phyloP scores from a whole-genome alignment of 2,329 filamentous ascomycete genomes.

The Dactylellina cionopaga region DNA sequence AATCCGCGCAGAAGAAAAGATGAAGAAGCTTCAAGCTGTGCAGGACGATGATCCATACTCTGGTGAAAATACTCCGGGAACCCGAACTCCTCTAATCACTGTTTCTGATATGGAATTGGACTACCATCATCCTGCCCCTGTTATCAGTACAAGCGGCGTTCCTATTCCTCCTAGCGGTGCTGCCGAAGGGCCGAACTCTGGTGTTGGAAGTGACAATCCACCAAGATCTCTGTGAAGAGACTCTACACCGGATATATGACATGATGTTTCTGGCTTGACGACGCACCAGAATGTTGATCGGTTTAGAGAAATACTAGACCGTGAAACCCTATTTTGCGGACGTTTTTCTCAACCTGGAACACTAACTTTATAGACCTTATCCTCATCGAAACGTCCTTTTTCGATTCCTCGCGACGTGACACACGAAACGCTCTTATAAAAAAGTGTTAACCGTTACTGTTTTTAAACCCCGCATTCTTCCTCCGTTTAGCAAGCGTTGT shows the following conservation, averaged over 20 bases:
- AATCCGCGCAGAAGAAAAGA: conserved; percentile 72
- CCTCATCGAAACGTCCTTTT: neutral
- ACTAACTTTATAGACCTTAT: neutral
- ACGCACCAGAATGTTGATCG: neutral
- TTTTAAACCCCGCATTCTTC: neutral
- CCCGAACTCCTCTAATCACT: conserved; percentile 36
- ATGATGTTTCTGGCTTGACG: neutral
- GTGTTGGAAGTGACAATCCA: conserved; percentile 25
- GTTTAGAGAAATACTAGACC: conserved; percentile 42
- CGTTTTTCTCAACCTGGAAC: neutral
- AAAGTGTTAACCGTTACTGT: neutral
- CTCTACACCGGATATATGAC: neutral
- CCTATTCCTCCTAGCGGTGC: conserved; percentile 37
- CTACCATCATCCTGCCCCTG: conserved; percentile 23
- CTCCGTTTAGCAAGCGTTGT: conserved; percentile 30
- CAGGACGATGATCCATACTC: conserved; percentile 49
- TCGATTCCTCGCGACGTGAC: neutral
- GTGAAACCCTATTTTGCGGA: neutral
- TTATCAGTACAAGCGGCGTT: conserved; percentile 38
- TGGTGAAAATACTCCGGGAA: conserved; percentile 49
- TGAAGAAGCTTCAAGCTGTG: conserved; percentile 52
- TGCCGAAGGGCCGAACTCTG: conserved; percentile 26
- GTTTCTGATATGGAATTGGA: conserved; percentile 46
- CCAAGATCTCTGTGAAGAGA: conserved; percentile 39
- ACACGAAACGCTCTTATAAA: conserved; percentile 1